Base-by-base conservation (phyloP, 768 basidiomycete species). In the Boletus fagicola region DNA sequence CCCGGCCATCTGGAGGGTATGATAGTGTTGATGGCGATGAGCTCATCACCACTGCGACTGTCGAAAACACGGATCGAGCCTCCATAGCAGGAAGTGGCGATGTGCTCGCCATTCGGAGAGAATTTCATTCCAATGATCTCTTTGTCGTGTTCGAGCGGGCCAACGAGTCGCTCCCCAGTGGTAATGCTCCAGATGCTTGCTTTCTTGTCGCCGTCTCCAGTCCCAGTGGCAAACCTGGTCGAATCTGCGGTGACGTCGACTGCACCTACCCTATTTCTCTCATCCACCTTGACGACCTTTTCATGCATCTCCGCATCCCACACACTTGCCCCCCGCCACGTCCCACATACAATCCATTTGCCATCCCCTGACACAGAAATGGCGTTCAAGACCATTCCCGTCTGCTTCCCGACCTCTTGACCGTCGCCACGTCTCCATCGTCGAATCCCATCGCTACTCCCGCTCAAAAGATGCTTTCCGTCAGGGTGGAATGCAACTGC, bases 211-310 rank as follows among this genome's bases (percentile, higher is more conserved):
- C 28, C 22, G 12, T 30, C 24, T 26, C 12, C 28, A 6, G 3
- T 28, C 28, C 28, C 45, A 5, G 18, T 46, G 2, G 45, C 45
- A 6, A 46, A 28, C 15, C 10, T 47, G 2, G 30, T 31, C 5
- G 30, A 47, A 18, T 46, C 46, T n/a, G 46, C 11, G 6, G 46
- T 20, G n/a, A 47, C 3, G 12, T 47, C 46, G n/a, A 47, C 18
- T 4, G 30, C n/a, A n/a, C 0, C 2, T 18, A 46, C 45, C 0
- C 0, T 2, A 0, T 5, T 46, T n/a, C 4, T 7, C 11, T 7
- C n/a, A 6, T 47, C 30, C 46, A 47, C 46, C 0, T 13, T 6
- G n/a, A 47, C 1, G 0, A 30, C 18, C 46, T 47, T 31, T 47
- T n/a, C 18, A 11, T 20, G 10, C 30, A 47, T 31, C 30, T 47